phyloP scores from a whole-genome alignment of 139 green algal species.

The Spirogloea muscicola region DNA sequence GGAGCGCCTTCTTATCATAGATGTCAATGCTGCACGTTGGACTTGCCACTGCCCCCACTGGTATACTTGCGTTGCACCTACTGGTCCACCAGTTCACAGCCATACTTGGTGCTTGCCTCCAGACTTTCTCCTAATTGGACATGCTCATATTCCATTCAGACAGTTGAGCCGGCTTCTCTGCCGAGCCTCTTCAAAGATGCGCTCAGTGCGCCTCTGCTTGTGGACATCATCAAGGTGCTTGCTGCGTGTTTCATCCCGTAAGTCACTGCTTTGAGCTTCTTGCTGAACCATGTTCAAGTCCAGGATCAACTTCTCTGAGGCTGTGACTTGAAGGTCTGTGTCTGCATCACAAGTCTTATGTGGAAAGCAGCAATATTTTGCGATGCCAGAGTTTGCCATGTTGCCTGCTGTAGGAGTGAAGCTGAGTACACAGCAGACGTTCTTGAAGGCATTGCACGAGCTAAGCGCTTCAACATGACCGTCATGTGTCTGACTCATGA shows the following conservation, averaged over 20 bases:
- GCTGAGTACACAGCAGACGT: conserved; percentile 10
- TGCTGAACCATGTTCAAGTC: no score
- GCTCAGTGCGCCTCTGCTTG: neutral
- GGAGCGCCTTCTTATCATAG: neutral
- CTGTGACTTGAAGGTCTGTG: no score
- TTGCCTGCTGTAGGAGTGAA: neutral
- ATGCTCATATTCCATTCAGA: conserved; percentile 11
- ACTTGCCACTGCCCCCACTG: no score
- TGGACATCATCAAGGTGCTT: conserved; percentile 6
- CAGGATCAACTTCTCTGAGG: no score
- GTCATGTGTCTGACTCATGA: conserved; percentile 16
- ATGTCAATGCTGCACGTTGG: neutral
- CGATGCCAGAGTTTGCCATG: no score
- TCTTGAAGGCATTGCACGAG: conserved; percentile 8
- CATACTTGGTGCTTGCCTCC: no score
- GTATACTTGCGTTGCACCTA: no score
- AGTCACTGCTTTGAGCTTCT: neutral
- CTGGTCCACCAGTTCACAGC: no score
- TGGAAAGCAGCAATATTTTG: no score
- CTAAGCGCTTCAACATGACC: conserved; percentile 22
- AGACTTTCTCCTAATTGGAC: no score
- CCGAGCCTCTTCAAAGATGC: conserved; percentile 20
- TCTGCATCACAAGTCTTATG: no score
- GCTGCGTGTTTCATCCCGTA: conserved; percentile 11
- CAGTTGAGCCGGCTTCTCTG: neutral